These are phyloP conservation scores for Colletotrichum agaves DNA, from an alignment of 2,329 filamentous ascomycete species.

Conservation along the genomic window DNA sequence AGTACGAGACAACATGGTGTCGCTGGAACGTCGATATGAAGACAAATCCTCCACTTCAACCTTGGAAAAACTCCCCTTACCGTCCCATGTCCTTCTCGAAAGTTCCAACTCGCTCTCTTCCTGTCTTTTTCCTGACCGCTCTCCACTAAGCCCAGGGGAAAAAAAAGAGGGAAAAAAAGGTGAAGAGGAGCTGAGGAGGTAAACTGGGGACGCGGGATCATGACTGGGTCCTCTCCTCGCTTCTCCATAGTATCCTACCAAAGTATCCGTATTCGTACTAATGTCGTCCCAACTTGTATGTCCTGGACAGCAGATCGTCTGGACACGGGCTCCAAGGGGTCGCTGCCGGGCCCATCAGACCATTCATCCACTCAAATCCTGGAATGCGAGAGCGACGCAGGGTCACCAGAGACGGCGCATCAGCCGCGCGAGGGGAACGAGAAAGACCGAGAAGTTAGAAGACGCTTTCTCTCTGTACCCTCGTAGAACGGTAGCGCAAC, in stretches of 20 bases:
- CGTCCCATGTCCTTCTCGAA: not conserved
- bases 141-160: not conserved
- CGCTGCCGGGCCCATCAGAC: not conserved
- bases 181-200: slow-evolving; percentile 1
- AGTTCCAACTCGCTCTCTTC: not conserved
- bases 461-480: not conserved
- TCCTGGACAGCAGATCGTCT: slow-evolving; percentile 6
- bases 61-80: not conserved
- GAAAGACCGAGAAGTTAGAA: not conserved
- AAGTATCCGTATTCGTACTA: no score
- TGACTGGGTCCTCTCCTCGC: not conserved
- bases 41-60: no score
- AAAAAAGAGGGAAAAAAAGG: slow-evolving; percentile 5
- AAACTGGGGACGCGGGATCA: not conserved
- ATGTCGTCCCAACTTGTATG: slow-evolving; percentile 3
- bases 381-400: not conserved
- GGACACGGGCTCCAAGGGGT: not conserved
- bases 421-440: not conserved
- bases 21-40: no score
- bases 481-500: not conserved
- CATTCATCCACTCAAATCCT: not conserved
- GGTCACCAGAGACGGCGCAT: not conserved
- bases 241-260: slow-evolving; percentile 9
- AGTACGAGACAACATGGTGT: not conserved
- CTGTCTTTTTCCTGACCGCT: not conserved